A percentile compares a stretch with the other conserved stretches of the same genome.
These are phyloP conservation scores for Suhomyces bribrorum DNA, from an alignment of 1,139 yeast genomes.

Conservation along the genomic window DNA sequence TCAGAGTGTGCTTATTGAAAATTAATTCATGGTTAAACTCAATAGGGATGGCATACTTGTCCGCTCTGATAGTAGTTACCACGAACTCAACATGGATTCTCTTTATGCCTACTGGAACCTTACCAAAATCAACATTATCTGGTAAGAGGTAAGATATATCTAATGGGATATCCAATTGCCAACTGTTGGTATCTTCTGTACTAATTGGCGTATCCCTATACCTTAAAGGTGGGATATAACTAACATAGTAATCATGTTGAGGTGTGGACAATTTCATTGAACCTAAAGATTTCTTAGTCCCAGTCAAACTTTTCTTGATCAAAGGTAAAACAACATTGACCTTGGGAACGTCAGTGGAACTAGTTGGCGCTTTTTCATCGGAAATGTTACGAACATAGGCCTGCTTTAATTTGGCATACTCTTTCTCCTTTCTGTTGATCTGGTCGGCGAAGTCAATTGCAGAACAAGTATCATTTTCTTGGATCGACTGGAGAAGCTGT, in stretches of 20 bases:
- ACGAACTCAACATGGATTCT: conserved; percentile 20
- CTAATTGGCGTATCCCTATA: conserved; percentile 18
- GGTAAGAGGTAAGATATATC: conserved; percentile 19
- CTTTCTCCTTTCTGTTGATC: conserved; percentile 21
- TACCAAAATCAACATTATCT: conserved; percentile 4
- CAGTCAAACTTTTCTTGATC: conserved; percentile 16
- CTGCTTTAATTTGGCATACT: conserved; percentile 23
- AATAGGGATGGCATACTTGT: conserved; percentile 21
- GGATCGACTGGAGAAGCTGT: conserved; percentile 21
- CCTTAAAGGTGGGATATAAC: conserved; percentile 35
- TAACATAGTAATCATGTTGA: conserved; percentile 25
- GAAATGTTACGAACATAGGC: conserved; percentile 15
- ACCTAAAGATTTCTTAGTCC: conserved; percentile 17
- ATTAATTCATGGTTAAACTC: conserved; percentile 25
- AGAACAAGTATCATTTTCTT: conserved; percentile 15
- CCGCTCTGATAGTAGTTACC: conserved; percentile 21
- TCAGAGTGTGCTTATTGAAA: conserved; percentile 16
- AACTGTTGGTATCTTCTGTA: conserved; percentile 18
- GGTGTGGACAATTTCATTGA: conserved; percentile 31
- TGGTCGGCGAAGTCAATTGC: conserved; percentile 18
- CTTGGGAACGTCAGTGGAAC: neutral
- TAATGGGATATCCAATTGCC: conserved; percentile 36
- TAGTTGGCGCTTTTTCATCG: neutral
- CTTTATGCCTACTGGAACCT: conserved; percentile 20
- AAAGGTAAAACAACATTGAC: conserved; percentile 13